Base-by-base conservation (phyloP, 768 basidiomycete species). In the Cubamyces sp. region DNA sequence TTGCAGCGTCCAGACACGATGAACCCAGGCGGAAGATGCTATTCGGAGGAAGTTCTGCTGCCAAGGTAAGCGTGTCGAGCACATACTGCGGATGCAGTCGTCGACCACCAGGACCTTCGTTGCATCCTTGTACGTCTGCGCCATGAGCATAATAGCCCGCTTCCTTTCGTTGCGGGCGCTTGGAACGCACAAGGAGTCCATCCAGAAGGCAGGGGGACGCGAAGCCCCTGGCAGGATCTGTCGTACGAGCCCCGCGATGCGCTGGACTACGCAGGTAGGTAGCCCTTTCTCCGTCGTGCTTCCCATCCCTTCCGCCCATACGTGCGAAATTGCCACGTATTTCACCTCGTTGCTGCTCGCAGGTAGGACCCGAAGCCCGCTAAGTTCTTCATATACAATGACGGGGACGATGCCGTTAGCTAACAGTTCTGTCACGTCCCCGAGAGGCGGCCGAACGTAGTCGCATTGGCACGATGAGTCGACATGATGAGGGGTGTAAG, bases 171-270 rank as follows among this genome's bases (percentile, higher is more conserved):
- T 18, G 16, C 42, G 50, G 7, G 15, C 41, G 3, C 47, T 53
- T 1, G 65, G 65, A 8, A 66, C 47, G 45, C 65, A 66, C 37
- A 66, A 54, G 8, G 55, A 53, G 40, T 66, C 65, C 48, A 61
- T 42, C 65, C 65, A 66, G 30, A 66, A 60, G 14, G 61, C 57
- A 7, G 57, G 53, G 26, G 39, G 3, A 1, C 40, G 4, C n/a
- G 37, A 23, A 16, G 50, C 11, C 6, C 49, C 62, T 4, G 65
- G 65, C 5, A 51, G 25, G 12, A 62, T 51, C 15, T 21, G 21
- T 16, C 21, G 25, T 1, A 40, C 57, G 12, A 59, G 50, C 1
- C 7, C 19, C 6, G 65, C 21, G 2, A 66, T 43, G 25, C 60
- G 57, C 37, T n/a, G n/a, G 8, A 66, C 30, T 19, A 60, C 48